Percentiles rank a stretch among this genome's conserved stretches.
Conservation (phyloP, 768 basidiomycete species). For the Lyophyllum shimeji region DNA sequence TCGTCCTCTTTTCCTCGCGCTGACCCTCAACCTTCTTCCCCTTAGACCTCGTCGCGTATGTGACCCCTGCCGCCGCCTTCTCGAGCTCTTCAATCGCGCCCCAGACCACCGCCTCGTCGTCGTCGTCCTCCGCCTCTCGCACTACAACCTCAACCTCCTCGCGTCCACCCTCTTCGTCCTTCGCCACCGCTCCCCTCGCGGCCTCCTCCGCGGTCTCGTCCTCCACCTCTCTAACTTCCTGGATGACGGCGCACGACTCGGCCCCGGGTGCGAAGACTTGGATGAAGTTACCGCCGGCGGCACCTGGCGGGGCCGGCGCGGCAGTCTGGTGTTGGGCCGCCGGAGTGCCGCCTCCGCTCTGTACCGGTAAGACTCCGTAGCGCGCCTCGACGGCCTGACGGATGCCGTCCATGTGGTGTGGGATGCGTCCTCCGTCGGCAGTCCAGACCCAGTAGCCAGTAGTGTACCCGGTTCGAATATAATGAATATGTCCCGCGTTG, state of each 20-base stretch:
- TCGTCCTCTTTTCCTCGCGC: neutral
- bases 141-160: neutral
- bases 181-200: neutral
- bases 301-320: neutral
- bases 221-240: neutral
- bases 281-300: neutral
- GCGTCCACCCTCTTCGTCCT: neutral
- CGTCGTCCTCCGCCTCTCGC: neutral
- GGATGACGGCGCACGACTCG: neutral
- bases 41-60: neutral
- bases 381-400: neutral
- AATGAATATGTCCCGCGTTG: neutral
- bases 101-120: neutral
- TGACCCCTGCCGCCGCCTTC: neutral
- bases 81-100: neutral
- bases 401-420: neutral
- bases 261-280: neutral
- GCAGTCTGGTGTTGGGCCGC: neutral
- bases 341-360: too few species aligned
- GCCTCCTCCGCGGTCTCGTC: neutral
- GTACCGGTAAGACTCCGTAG: neutral
- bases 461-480: neutral
- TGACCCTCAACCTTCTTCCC: neutral
- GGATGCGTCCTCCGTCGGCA: neutral
- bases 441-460: neutral